Conservation (phyloP, 2,329 filamentous ascomycete genomes). For the Rutstroemia sp. region DNA sequence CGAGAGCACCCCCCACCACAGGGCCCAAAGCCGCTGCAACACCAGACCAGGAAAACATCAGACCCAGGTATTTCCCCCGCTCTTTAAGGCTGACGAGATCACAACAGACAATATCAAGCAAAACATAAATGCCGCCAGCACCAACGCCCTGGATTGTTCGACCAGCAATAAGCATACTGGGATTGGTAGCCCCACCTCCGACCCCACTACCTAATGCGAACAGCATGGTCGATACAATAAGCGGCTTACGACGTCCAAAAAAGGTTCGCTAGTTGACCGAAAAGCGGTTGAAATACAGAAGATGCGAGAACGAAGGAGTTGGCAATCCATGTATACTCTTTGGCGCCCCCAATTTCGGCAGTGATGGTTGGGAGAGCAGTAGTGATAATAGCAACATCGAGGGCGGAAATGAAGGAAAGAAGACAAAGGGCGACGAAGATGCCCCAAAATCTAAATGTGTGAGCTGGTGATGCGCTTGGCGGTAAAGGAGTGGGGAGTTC, state of each 20-base stretch:
- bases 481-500: background rate
- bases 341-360: background rate
- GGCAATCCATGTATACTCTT: constrained; percentile 9
- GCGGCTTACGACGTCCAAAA: background rate
- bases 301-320: constrained; percentile 10
- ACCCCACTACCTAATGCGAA: constrained; percentile 46
- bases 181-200: constrained; percentile 38
- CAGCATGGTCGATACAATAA: constrained; percentile 28
- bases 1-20: constrained; percentile 19
- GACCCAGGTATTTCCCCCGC: constrained; percentile 35
- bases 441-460: constrained; percentile 3
- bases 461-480: background rate
- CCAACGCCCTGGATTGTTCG: constrained; percentile 41
- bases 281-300: constrained; percentile 3
- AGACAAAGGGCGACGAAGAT: background rate
- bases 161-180: constrained; percentile 40
- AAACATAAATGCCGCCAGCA: constrained; percentile 36
- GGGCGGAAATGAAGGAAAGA: constrained; percentile 5
- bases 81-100: constrained; percentile 42
- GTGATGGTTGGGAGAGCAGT: constrained; percentile 5
- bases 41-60: constrained; percentile 18
- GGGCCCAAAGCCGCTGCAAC: constrained; percentile 15
- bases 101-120: constrained; percentile 40
- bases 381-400: constrained; percentile 1
- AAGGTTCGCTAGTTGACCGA: constrained; percentile 6